Evolutionary conservation across 2,329 filamentous ascomycete genomes (phyloP).

Genomic region (Ilyonectria mors-panacis): DNA sequence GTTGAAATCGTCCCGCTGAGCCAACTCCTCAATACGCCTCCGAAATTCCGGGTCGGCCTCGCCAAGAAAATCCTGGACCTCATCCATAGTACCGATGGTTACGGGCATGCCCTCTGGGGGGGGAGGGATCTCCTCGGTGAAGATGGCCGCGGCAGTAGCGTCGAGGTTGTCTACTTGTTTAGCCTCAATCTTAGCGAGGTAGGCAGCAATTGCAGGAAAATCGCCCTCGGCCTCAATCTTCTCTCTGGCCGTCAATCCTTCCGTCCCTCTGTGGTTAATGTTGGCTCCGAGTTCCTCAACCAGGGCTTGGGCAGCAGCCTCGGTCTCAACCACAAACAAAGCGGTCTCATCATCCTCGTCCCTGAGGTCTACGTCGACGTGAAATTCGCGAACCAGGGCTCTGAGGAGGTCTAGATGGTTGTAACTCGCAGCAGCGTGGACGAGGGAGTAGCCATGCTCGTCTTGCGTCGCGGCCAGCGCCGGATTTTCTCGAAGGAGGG

Average conservation of each 20-base stretch:
- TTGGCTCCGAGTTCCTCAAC: conserved; percentile 88
- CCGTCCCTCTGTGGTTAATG: conserved; percentile 74
- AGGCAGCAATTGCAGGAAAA: conserved; percentile 41
- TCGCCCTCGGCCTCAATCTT: conserved; percentile 69
- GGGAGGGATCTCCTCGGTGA: conserved; percentile 66
- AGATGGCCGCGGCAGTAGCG: conserved; percentile 46
- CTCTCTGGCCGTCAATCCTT: conserved; percentile 85
- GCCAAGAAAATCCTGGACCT: conserved; percentile 70
- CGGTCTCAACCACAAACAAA: conserved; percentile 91
- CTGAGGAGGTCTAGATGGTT: conserved; percentile 87
- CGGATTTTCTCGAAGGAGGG: conserved; percentile 81
- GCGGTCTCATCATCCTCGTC: conserved; percentile 96
- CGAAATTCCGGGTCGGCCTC: conserved; percentile 87
- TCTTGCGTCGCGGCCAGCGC: conserved; percentile 86
- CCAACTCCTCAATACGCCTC: conserved; percentile 89
- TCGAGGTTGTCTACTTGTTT: conserved; percentile 49
- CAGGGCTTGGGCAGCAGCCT: conserved; percentile 82
- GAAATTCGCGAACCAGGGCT: conserved; percentile 80
- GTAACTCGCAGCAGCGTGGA: conserved; percentile 95
- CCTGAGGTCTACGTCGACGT: conserved; percentile 83
- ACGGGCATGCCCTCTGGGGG: conserved; percentile 84
- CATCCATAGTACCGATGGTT: conserved; percentile 81
- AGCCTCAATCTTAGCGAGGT: conserved; percentile 40
- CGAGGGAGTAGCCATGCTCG: conserved; percentile 91
- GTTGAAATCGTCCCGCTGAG: conserved; percentile 86